Percentiles rank a stretch among this genome's conserved stretches.
These are phyloP conservation scores for Ascosphaera apis DNA, from an alignment of 2,329 filamentous ascomycete species.

Conservation along the genomic window DNA sequence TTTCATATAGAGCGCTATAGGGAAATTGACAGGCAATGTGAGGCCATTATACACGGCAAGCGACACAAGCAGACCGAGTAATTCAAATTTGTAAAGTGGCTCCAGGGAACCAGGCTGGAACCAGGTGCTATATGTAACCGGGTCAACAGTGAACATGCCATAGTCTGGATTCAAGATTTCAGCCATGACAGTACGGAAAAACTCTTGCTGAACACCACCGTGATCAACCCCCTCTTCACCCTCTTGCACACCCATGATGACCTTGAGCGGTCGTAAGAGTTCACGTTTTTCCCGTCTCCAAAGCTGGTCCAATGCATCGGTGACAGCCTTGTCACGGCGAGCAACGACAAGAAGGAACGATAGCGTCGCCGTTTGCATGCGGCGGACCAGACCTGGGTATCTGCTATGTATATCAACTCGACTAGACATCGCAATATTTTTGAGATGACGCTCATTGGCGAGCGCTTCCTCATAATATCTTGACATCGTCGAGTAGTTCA, in stretches of 20 bases:
- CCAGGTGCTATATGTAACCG: conserved; percentile 59
- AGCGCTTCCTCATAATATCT: conserved; percentile 48
- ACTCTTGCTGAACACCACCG: conserved; percentile 89
- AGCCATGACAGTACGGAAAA: conserved; percentile 64
- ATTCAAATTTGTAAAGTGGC: conserved; percentile 71
- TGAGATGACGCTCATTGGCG: conserved; percentile 22
- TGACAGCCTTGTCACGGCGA: conserved; percentile 40
- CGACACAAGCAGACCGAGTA: conserved; percentile 69
- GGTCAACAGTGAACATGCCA: conserved; percentile 56
- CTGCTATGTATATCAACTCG: conserved; percentile 20
- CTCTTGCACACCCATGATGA: conserved; percentile 58
- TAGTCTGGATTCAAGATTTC: conserved; percentile 58
- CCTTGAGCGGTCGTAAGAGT: conserved; percentile 63
- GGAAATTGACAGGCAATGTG: conserved; percentile 75
- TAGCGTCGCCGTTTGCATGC: conserved; percentile 42
- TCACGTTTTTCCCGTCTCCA: conserved; percentile 71
- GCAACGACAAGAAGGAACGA: conserved; percentile 51
- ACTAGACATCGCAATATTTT: conserved; percentile 20
- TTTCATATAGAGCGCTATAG: conserved; percentile 59
- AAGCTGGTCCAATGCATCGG: conserved; percentile 64
- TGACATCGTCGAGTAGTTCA: conserved; percentile 76
- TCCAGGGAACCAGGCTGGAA: conserved; percentile 66
- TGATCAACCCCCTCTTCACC: conserved; percentile 84
- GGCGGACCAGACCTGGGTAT: conserved; percentile 30
- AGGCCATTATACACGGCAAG: conserved; percentile 84